Evolutionary conservation across 1,284 basidiomycete species (phyloP).

Genomic region (Heterobasidion annosum): DNA sequence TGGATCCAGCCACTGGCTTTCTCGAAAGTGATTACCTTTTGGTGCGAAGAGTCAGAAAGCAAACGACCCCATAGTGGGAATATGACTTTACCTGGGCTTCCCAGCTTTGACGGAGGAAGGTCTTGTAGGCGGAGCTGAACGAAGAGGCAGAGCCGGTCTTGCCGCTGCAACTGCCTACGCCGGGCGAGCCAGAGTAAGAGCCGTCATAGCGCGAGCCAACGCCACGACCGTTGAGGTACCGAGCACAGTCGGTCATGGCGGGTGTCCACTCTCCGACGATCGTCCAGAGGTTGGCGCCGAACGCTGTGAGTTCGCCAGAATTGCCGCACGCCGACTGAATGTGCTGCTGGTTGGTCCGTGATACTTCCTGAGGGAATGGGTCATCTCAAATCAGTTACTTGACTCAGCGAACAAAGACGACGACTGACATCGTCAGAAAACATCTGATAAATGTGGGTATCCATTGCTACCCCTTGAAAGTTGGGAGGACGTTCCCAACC

Average conservation of each 20-base stretch:
- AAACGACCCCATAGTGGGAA: conserved; percentile 1
- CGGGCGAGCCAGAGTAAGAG: conserved; percentile 47
- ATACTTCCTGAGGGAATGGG: conserved; percentile 31
- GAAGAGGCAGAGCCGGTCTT: conserved; percentile 62
- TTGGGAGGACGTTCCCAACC: conserved; percentile 53
- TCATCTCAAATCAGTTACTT: too few species aligned
- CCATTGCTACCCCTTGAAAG: conserved; percentile 70
- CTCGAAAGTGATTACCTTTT: conserved; percentile 49
- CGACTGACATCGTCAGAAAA: conserved; percentile 49
- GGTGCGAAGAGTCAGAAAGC: background rate
- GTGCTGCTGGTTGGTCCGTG: conserved; percentile 48
- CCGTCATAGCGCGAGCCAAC: conserved; percentile 78
- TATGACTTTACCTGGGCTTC: conserved; percentile 59
- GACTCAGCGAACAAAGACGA: background rate
- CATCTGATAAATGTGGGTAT: conserved; percentile 80
- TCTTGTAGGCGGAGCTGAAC: conserved; percentile 79
- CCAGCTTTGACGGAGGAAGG: conserved; percentile 75
- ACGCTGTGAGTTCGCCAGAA: conserved; percentile 35
- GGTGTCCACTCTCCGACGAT: conserved; percentile 84
- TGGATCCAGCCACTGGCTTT: conserved; percentile 61
- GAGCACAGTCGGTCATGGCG: conserved; percentile 81
- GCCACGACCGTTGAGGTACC: conserved; percentile 50
- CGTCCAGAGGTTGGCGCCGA: conserved; percentile 46
- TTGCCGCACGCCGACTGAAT: conserved; percentile 56
- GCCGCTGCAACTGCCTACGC: conserved; percentile 65